Evolutionary conservation across 2,329 filamentous ascomycete genomes (phyloP).

Genomic region (Venturiaceae sp.): DNA sequence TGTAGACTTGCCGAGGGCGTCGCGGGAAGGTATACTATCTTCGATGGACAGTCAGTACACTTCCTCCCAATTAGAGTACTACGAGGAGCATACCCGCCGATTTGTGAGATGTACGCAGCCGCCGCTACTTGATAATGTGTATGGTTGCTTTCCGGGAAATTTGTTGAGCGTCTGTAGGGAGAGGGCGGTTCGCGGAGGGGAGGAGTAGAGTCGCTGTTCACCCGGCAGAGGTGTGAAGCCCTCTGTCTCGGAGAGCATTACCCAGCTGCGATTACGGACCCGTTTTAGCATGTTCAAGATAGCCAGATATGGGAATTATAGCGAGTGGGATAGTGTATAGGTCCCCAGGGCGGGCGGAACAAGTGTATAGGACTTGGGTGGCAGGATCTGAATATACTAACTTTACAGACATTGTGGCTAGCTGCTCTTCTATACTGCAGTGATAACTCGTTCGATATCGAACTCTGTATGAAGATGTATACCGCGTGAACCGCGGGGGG

Average conservation of each 20-base stretch:
- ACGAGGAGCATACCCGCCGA: conserved; percentile 55
- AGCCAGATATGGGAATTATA: background rate
- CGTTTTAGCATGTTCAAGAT: background rate
- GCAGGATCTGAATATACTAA: background rate
- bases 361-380: background rate
- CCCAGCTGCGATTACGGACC: conserved; percentile 53
- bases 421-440: background rate
- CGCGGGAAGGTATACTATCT: conserved; percentile 83
- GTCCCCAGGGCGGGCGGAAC: background rate
- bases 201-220: conserved; percentile 73
- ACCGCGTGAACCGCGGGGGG: background rate
- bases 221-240: conserved; percentile 77
- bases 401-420: background rate
- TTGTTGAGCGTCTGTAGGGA: conserved; percentile 62
- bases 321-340: background rate
- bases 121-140: conserved; percentile 62
- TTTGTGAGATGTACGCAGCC: conserved; percentile 77
- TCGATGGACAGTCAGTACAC: conserved; percentile 7
- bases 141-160: conserved; percentile 51
- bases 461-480: background rate
- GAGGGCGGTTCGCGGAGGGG: conserved; percentile 68
- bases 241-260: conserved; percentile 69
- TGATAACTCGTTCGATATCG: background rate
- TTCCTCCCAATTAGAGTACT: conserved; percentile 14
- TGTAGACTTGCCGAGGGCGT: conserved; percentile 59